A percentile compares a stretch with the other conserved stretches of the same genome.
Evolutionary conservation across 2,329 filamentous ascomycete species (phyloP).

Genomic region (Trichoderma oligosporum): DNA sequence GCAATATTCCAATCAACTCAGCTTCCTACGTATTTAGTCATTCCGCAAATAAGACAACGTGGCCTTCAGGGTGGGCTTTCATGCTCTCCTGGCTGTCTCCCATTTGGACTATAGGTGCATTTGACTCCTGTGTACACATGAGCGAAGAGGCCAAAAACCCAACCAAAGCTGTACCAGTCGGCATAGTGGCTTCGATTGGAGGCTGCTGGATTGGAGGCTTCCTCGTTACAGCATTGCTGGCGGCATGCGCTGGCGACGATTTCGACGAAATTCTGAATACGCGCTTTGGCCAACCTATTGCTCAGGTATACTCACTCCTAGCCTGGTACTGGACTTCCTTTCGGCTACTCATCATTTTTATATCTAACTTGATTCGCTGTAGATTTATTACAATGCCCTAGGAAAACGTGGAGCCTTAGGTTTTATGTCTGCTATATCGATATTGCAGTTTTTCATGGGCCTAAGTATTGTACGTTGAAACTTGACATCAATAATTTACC

Average conservation of each 20-base stretch:
- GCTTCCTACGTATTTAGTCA: background rate
- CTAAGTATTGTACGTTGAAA: slow-evolving; percentile 1
- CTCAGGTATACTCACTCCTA: background rate
- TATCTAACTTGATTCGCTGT: background rate
- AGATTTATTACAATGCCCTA: slow-evolving; percentile 8
- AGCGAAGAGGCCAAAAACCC: slow-evolving; percentile 4
- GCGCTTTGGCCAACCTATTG: background rate
- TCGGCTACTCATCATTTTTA: background rate
- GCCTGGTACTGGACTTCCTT: background rate
- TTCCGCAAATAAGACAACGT: background rate
- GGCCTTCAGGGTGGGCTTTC: background rate
- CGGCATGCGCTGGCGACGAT: background rate
- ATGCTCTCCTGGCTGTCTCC: slow-evolving; percentile 7
- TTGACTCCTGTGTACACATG: slow-evolving; percentile 9
- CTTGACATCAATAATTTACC: too few relatives aligned
- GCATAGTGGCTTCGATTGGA: background rate
- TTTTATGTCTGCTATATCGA: background rate
- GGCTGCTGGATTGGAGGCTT: slow-evolving; percentile 9
- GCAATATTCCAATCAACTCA: background rate
- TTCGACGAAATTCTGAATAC: background rate
- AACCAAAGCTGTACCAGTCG: background rate
- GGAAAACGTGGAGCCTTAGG: slow-evolving; percentile 1
- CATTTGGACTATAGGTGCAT: slow-evolving; percentile 8
- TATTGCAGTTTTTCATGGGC: slow-evolving; percentile 5
- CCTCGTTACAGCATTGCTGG: background rate